Percentiles rank a stretch among this genome's conserved stretches.
These are phyloP conservation scores for Saccharomyces jurei DNA, from an alignment of 805 yeast species.

Conservation along the genomic window DNA sequence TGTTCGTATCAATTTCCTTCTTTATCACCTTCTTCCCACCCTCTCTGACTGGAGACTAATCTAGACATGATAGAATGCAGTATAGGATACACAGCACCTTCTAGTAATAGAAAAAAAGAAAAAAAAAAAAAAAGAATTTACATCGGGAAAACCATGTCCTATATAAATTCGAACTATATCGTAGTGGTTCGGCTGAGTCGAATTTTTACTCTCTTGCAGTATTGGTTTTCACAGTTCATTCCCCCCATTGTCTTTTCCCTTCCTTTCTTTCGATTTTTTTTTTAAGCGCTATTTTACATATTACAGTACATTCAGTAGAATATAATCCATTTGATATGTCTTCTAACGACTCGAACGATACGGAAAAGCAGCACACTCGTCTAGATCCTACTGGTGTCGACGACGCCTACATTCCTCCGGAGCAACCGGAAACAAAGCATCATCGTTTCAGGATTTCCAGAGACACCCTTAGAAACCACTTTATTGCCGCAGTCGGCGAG, in stretches of 20 bases:
- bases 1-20: too few species aligned
- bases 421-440: constrained; percentile 9
- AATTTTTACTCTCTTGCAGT: neutral
- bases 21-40: neutral
- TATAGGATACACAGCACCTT: neutral
- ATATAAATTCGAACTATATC: neutral
- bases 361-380: neutral
- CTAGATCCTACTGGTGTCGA: neutral
- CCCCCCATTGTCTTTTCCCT: neutral
- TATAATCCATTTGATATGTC: neutral
- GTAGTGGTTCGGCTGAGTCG: neutral
- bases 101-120: too few species aligned
- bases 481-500: constrained; percentile 68
- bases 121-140: too few species aligned
- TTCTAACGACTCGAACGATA: neutral
- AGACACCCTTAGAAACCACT: constrained; percentile 47
- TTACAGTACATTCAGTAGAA: neutral
- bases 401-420: neutral
- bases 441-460: constrained; percentile 33
- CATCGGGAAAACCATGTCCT: neutral
- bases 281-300: neutral
- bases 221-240: neutral
- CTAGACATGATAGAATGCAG: neutral
- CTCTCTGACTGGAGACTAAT: neutral
- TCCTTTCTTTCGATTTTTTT: neutral